A percentile compares a stretch with the other conserved stretches of the same genome.
Evolutionary conservation across 2,329 filamentous ascomycete species (phyloP).

Genomic region (Dactylonectria estremocensis): DNA sequence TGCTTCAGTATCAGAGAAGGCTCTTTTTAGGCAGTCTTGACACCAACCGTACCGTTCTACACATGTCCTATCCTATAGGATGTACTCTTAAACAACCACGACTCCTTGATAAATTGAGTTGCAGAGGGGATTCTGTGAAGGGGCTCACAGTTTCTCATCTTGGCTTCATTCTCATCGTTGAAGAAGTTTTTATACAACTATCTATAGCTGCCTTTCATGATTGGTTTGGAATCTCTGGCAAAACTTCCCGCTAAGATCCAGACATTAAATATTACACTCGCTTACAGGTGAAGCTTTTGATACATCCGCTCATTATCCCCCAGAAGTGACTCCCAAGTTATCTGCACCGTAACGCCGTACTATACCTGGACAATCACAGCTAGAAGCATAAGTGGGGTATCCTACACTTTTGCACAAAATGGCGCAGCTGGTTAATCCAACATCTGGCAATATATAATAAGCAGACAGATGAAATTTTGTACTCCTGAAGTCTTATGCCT

Average conservation of each 20-base stretch:
- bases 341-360: too few species aligned
- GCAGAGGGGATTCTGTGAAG: slow-evolving; percentile 17
- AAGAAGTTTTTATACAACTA: slow-evolving; percentile 25
- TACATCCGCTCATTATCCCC: too few species aligned
- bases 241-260: slow-evolving; percentile 2
- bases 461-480: too few species aligned
- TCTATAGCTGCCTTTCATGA: slow-evolving; percentile 19
- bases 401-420: too few species aligned
- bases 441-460: too few species aligned
- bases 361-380: too few species aligned
- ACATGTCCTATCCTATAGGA: too few species aligned
- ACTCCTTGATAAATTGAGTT: neutral
- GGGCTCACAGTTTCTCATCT: slow-evolving; percentile 21
- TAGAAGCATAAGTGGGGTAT: too few species aligned
- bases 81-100: too few species aligned
- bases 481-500: too few species aligned
- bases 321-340: too few species aligned
- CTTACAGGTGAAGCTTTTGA: slow-evolving; percentile 1
- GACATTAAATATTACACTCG: slow-evolving; percentile 24
- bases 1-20: slow-evolving; percentile 22
- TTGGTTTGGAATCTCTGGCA: neutral
- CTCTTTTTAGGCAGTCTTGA: slow-evolving; percentile 14
- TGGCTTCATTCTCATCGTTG: slow-evolving; percentile 20
- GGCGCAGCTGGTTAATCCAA: too few species aligned
- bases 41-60: neutral